Evolutionary conservation across 73 alveolate genomes (phyloP), one percentile per base, ranked within the genome.

Genomic region (Blepharisma stoltei): DNA sequence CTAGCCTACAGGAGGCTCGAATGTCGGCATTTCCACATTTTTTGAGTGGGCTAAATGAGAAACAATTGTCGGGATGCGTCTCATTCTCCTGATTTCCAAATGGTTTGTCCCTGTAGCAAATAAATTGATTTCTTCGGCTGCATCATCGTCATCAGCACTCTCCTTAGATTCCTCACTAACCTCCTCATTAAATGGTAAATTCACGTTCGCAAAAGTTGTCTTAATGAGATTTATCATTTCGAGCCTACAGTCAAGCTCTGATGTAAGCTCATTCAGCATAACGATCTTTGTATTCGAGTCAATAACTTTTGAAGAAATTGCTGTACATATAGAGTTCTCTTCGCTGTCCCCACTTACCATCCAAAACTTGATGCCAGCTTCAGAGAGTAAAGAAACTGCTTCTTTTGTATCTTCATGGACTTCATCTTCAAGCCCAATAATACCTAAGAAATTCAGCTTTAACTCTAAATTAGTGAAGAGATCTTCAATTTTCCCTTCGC

Each of bases 331-430:
- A 20, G 73, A 14, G 23, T 38, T 60, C 23, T 60, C 73, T 60
- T 60, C 73, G 2, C 49, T 20, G 47, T 60, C 73, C 3, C 73
- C 73, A 18, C 46, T 60, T 20, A 60, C 73, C 45, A 60, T 60
- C 73, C 73, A 60, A 25, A 38, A 14, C 5, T 60, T 60, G 5
- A 60, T 60, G 14, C 73, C 73, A 1, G 73, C 73, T 14, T 18
- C 18, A 9, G 14, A 1, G 2, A 60, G 45, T 18, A 9, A 9
- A 9, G 48, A 14, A 9, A 60, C 45, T 1, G 49, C 14, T n/a
- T 60, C 73, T 25, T 60, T 60, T 25, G 45, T 25, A 60, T 38
- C 73, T 60, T 18, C 11, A 14, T 60, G 14, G 14, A 60, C 23
- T 18, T n/a, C 46, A 4, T 60, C 23, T 60, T 60, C 73, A 25